Percentiles rank a stretch among this genome's conserved stretches.
Conservation (phyloP, 441 rosid species). For the Hura crepitans region DNA sequence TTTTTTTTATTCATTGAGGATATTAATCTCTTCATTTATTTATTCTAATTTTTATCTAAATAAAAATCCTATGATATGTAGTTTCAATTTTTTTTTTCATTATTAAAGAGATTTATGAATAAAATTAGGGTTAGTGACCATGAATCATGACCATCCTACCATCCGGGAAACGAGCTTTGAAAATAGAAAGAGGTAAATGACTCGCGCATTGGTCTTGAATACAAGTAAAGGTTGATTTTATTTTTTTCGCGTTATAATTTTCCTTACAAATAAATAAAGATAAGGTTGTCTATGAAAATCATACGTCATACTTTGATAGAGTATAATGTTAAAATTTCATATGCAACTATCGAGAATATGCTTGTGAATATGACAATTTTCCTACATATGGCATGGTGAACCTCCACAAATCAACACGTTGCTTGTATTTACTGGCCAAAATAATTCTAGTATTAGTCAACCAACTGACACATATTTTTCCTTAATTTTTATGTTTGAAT, state of each 20-base stretch:
- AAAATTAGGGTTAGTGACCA: too few relatives aligned
- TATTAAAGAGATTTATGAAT: too few relatives aligned
- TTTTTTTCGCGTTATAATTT: neutral
- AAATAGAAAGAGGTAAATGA: neutral
- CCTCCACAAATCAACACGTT: neutral
- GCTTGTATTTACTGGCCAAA: neutral
- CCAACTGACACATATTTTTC: neutral
- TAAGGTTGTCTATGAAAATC: neutral
- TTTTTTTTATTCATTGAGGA: too few relatives aligned
- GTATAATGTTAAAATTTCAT: neutral
- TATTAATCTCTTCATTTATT: too few relatives aligned
- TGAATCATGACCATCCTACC: too few relatives aligned
- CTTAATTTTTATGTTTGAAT: neutral
- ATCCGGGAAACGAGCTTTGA: too few relatives aligned
- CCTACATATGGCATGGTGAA: neutral
- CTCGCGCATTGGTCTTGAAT: neutral
- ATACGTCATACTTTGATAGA: neutral
- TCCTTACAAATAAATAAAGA: neutral
- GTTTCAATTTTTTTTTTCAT: too few relatives aligned
- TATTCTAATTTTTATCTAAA: too few relatives aligned
- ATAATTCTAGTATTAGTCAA: conserved; percentile 19
- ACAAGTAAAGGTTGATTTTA: conserved; percentile 8
- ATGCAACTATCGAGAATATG: neutral
- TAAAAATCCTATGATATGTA: too few relatives aligned
- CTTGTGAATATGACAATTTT: neutral